phyloP scores from a whole-genome alignment of 2,329 filamentous ascomycete genomes.

The Trichoderma sp. region DNA sequence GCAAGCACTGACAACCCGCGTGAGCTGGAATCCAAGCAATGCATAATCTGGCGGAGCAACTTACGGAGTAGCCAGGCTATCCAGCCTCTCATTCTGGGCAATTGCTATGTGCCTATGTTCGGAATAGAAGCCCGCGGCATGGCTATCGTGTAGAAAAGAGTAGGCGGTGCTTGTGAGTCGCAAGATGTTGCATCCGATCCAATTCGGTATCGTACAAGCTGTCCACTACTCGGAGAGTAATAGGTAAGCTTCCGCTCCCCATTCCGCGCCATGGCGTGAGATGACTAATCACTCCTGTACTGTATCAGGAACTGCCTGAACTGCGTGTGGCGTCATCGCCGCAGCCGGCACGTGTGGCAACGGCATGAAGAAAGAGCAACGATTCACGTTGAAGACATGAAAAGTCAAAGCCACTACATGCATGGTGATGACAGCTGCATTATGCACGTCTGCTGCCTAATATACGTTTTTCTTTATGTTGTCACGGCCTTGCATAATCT shows the following conservation, averaged over 20 bases:
- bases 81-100: slow-evolving; percentile 44
- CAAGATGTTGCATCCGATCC: slow-evolving; percentile 14
- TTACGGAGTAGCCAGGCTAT: slow-evolving; percentile 47
- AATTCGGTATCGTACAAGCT: slow-evolving; percentile 20
- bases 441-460: neutral
- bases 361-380: too few relatives aligned
- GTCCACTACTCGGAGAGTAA: slow-evolving; percentile 20
- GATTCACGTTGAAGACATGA: too few relatives aligned
- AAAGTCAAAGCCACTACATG: neutral
- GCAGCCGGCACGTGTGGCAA: neutral
- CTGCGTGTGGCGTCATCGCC: neutral
- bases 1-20: slow-evolving; percentile 44
- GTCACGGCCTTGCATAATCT: neutral
- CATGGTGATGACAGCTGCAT: neutral
- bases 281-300: slow-evolving; percentile 2
- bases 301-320: neutral
- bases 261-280: neutral
- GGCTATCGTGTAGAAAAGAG: slow-evolving; percentile 24
- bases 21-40: slow-evolving; percentile 28
- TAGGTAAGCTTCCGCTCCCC: slow-evolving; percentile 6
- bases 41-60: slow-evolving; percentile 25
- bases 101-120: slow-evolving; percentile 36
- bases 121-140: slow-evolving; percentile 32
- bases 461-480: too few relatives aligned
- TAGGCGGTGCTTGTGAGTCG: neutral